Percentiles rank a stretch among this genome's conserved stretches.
Evolutionary conservation across 495 filamentous ascomycete species (phyloP).

Genomic region (Sordaria brevicollis): DNA sequence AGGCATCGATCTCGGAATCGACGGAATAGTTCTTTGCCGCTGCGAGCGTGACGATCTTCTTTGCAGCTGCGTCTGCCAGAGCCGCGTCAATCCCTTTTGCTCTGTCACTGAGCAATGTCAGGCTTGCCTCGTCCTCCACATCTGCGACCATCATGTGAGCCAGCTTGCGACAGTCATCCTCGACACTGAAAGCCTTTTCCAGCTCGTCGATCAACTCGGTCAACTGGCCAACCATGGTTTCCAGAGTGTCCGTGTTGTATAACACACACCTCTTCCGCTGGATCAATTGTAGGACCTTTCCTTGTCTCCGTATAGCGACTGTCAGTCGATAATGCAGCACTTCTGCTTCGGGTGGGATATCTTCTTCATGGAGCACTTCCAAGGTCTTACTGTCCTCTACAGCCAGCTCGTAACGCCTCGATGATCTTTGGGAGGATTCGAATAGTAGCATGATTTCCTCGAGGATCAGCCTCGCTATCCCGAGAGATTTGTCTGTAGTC

Average conservation of each 20-base stretch:
- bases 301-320: too few species aligned
- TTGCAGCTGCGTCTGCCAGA: not conserved
- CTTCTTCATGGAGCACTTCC: too few species aligned
- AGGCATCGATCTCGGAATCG: slow-evolving; percentile 25
- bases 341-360: too few species aligned
- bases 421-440: not conserved
- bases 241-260: not conserved
- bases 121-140: slow-evolving; percentile 6
- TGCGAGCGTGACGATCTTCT: not conserved
- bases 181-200: slow-evolving; percentile 1
- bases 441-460: slow-evolving; percentile 7
- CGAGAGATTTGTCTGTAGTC: not conserved
- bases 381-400: too few species aligned
- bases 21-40: slow-evolving; percentile 18
- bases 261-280: too few species aligned
- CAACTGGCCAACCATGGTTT: not conserved
- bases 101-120: slow-evolving; percentile 3
- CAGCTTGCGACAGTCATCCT: slow-evolving; percentile 1
- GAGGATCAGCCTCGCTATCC: slow-evolving; percentile 1
- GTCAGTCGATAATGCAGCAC: too few species aligned
- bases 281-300: too few species aligned
- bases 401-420: slow-evolving; percentile 7
- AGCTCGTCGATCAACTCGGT: too few species aligned
- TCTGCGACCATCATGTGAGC: slow-evolving; percentile 5
- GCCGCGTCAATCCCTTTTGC: slow-evolving; percentile 2